Conservation (phyloP, 1,139 yeast species). For the Magnusiomyces tetraspermus region DNA sequence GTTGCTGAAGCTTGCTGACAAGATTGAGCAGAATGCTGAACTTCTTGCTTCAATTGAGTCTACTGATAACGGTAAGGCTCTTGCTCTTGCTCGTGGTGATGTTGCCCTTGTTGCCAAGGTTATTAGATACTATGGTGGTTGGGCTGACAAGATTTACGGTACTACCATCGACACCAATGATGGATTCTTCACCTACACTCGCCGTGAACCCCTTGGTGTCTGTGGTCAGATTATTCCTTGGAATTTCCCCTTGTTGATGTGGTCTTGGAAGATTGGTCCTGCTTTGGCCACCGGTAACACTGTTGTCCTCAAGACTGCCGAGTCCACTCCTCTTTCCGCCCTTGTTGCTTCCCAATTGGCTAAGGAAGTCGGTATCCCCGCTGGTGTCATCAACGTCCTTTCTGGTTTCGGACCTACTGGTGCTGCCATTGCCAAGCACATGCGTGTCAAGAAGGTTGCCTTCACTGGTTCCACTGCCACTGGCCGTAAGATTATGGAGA, state of each 20-base stretch:
- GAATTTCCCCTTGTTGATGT: slow-evolving; percentile 67
- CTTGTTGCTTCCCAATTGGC: slow-evolving; percentile 51
- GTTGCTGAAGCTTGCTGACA: slow-evolving; percentile 43
- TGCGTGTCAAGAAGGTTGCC: slow-evolving; percentile 63
- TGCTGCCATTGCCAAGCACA: slow-evolving; percentile 59
- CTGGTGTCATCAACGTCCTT: slow-evolving; percentile 67
- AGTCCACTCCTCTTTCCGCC: slow-evolving; percentile 75
- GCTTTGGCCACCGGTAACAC: slow-evolving; percentile 77
- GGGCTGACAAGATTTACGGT: slow-evolving; percentile 79
- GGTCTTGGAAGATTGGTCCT: slow-evolving; percentile 78
- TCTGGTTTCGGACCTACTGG: slow-evolving; percentile 74
- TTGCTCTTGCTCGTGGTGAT: slow-evolving; percentile 48
- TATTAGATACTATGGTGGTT: slow-evolving; percentile 70
- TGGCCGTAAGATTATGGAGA: slow-evolving; percentile 63
- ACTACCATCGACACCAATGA: slow-evolving; percentile 54
- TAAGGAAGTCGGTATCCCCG: slow-evolving; percentile 66
- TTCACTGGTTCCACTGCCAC: slow-evolving; percentile 78
- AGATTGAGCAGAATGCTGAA: slow-evolving; percentile 43
- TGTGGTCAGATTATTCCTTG: slow-evolving; percentile 72
- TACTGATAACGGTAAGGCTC: slow-evolving; percentile 73
- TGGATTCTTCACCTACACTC: slow-evolving; percentile 64
- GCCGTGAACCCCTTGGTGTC: slow-evolving; percentile 75
- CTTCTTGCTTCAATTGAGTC: slow-evolving; percentile 63
- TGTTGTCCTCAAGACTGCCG: slow-evolving; percentile 63
- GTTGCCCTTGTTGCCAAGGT: slow-evolving; percentile 50